phyloP scores from a whole-genome alignment of 2,329 filamentous ascomycete species.

The Paracoccidioides brasiliensis region DNA sequence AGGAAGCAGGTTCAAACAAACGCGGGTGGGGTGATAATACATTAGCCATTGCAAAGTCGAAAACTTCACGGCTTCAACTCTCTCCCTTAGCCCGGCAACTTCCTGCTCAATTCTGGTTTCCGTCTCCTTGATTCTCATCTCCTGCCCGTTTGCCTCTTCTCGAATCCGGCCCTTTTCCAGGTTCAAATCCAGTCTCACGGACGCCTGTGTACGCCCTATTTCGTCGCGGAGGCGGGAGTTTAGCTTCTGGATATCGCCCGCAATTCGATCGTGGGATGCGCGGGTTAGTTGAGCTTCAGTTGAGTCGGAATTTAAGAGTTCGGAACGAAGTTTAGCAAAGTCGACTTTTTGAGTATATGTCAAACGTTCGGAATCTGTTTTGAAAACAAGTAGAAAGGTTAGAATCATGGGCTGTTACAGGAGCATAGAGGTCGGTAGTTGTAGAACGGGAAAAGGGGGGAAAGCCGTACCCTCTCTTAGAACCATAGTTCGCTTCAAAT shows the following conservation, averaged over 20 bases:
- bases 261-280: slow-evolving; percentile 78
- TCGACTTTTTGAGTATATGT: slow-evolving; percentile 81
- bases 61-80: slow-evolving; percentile 95
- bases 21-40: slow-evolving; percentile 45
- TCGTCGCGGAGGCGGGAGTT: slow-evolving; percentile 83
- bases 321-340: slow-evolving; percentile 90
- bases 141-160: slow-evolving; percentile 91
- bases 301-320: slow-evolving; percentile 81
- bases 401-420: background rate
- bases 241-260: slow-evolving; percentile 89
- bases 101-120: slow-evolving; percentile 98
- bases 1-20: background rate
- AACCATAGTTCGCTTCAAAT: slow-evolving; percentile 95
- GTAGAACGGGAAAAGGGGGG: background rate
- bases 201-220: slow-evolving; percentile 85
- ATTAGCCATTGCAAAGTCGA: slow-evolving; percentile 97
- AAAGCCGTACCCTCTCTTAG: slow-evolving; percentile 66
- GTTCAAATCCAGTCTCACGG: slow-evolving; percentile 83
- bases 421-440: background rate
- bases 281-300: slow-evolving; percentile 82
- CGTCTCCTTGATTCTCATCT: slow-evolving; percentile 97
- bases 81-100: slow-evolving; percentile 76
- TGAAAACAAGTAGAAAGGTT: background rate
- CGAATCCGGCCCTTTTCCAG: slow-evolving; percentile 92
- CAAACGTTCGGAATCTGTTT: slow-evolving; percentile 35